A percentile compares a stretch with the other conserved stretches of the same genome.
These are phyloP conservation scores for Diophrys appendiculata DNA, from an alignment of 73 alveolate species.

Conservation along the genomic window DNA sequence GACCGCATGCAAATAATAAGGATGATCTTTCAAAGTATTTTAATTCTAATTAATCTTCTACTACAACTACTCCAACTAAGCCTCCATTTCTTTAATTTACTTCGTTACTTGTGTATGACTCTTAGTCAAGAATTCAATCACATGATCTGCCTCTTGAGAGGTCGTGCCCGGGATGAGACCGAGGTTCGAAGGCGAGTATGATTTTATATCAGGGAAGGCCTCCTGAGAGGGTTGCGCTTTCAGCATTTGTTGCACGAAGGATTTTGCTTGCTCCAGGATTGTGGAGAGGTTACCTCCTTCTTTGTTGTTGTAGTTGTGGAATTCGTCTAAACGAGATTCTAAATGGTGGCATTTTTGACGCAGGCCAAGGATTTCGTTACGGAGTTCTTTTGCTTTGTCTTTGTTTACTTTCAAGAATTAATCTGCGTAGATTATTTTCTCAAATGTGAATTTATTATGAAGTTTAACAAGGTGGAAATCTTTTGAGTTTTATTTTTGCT, in stretches of 20 bases:
- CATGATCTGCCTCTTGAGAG: neutral
- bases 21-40: slow-evolving; percentile 21
- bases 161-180: neutral
- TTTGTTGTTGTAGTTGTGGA: neutral
- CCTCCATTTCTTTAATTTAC: slow-evolving; percentile 22
- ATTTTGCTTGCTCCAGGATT: no score
- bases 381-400: neutral
- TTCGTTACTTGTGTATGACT: neutral
- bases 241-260: no score
- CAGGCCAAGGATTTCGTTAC: slow-evolving; percentile 5
- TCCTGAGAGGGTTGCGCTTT: no score
- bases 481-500: slow-evolving; percentile 28
- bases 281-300: no score
- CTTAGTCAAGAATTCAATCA: neutral
- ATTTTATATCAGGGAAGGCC: neutral
- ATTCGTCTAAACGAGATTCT: neutral
- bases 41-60: slow-evolving; percentile 27
- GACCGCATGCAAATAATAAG: slow-evolving; percentile 61
- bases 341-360: slow-evolving; percentile 23
- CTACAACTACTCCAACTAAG: slow-evolving; percentile 4
- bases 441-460: neutral
- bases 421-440: slow-evolving; percentile 33
- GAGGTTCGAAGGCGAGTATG: slow-evolving; percentile 5
- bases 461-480: slow-evolving; percentile 1
- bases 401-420: slow-evolving; percentile 14